Evolutionary conservation across 2,329 filamentous ascomycete species (phyloP), one percentile per base, ranked within the genome.

Genomic region (Calonectria henricotiae): DNA sequence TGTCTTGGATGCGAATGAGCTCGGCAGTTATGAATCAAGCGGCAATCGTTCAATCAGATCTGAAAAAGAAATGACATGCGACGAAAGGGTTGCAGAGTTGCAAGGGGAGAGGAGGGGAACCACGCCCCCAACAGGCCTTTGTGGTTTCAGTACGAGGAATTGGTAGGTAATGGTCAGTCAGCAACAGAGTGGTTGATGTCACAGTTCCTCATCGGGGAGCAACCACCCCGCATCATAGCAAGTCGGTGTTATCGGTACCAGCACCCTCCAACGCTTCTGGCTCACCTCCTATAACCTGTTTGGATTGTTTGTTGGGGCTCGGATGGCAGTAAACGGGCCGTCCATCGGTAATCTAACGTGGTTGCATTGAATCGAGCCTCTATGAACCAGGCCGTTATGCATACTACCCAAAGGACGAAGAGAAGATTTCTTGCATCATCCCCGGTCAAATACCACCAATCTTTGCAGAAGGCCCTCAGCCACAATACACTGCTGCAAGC

Each of bases 361-460:
- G 67, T 69, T 69, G 46, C 67, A 69, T 69, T 30, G 46, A 69
- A 62, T 69, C 67, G 58, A 61, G 17, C 43, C 44, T 62, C 58
- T 39, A 46, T 39, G 62, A 65, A 69, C 62, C 32, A 27, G 39
- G 44, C 17, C 30, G 54, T 17, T 25, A 25, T 35, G 44, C 64
- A 60, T 62, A 46, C 55, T 37, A 64, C 62, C 41, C 39, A 68
- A 39, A 60, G 23, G 23, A 51, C 30, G 46, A 25, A 51, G 39
- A 2, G 17, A 20, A 11, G 35, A 43, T 35, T 49, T 61, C 54
- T 65, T 69, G 23, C 67, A 69, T 65, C 32, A 2, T 17, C 20
- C 43, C 47, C 60, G 62, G 27, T 20, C 43, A 37, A 27, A 55
- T 62, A 37, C 58, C 54, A 65, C 44, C 47, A 47, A 32, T 37